Percentiles rank a stretch among this genome's conserved stretches.
phyloP scores from a whole-genome alignment of 495 filamentous ascomycete genomes.

The Hypoxylon perforatum region DNA sequence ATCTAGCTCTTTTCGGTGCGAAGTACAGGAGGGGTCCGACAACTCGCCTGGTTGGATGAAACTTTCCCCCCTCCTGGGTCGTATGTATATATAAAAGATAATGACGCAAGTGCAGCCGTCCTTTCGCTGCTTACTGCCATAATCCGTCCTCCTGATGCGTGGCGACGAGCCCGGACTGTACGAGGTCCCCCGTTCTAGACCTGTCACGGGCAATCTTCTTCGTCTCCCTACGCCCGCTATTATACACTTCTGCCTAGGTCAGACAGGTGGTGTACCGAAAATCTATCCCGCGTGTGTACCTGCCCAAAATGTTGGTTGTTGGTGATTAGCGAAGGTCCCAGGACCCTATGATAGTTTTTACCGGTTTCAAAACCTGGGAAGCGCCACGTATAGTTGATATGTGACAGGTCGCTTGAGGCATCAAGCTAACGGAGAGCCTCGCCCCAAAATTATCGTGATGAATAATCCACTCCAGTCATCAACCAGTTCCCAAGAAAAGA shows the following conservation, averaged over 20 bases:
- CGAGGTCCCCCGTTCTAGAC: constrained; percentile 14
- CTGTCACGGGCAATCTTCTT: constrained; percentile 15
- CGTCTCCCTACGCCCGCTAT: constrained; percentile 10
- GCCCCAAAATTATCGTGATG: constrained; percentile 7
- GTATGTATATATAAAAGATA: constrained; percentile 3
- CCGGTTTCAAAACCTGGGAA: constrained; percentile 32
- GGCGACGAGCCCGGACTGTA: constrained; percentile 16
- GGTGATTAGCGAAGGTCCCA: constrained; percentile 11
- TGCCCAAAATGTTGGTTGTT: constrained; percentile 8
- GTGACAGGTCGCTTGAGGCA: constrained; percentile 31
- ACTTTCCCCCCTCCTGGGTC: too few relatives aligned
- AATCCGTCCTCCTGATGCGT: constrained; percentile 5
- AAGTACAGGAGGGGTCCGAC: not conserved
- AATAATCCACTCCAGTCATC: constrained; percentile 3
- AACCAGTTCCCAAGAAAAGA: not conserved
- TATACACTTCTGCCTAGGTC: constrained; percentile 26
- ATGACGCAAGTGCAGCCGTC: constrained; percentile 2
- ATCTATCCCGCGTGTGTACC: not conserved
- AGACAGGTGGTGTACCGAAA: too few relatives aligned
- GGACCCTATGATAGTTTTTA: constrained; percentile 15
- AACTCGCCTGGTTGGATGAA: not conserved
- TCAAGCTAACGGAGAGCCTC: not conserved
- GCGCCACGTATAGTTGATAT: constrained; percentile 29
- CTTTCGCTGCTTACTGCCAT: constrained; percentile 1
- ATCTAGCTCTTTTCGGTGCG: constrained; percentile 11